A percentile compares a stretch with the other conserved stretches of the same genome.
These are phyloP conservation scores for Colletotrichum gigasporum DNA, from an alignment of 2,329 filamentous ascomycete species.

Conservation along the genomic window DNA sequence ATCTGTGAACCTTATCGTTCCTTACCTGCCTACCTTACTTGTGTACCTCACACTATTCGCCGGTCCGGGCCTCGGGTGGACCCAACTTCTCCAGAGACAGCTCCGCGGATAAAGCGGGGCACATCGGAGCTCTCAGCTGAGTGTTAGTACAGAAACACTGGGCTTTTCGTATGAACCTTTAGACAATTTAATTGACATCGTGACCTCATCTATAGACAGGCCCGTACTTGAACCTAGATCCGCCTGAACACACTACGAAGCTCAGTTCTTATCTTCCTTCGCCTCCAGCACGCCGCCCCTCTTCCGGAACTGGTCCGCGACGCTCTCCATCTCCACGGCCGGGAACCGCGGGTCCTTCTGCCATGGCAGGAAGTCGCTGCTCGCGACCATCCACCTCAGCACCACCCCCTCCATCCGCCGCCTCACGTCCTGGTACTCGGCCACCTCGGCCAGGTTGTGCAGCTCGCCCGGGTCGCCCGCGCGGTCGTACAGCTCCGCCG, in stretches of 20 bases:
- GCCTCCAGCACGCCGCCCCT: conserved; percentile 2
- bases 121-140: neutral
- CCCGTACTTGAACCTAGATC: too few species aligned
- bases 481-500: conserved; percentile 52
- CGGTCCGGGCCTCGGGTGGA: too few species aligned
- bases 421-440: conserved; percentile 34
- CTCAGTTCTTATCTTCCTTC: neutral
- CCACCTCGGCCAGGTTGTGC: conserved; percentile 47
- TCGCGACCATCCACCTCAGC: conserved; percentile 48
- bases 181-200: too few species aligned
- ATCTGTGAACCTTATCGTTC: too few species aligned
- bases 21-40: too few species aligned
- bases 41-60: too few species aligned
- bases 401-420: conserved; percentile 42
- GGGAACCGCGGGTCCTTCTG: conserved; percentile 45
- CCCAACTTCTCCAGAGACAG: too few species aligned
- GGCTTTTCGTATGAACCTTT: too few species aligned
- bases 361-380: conserved; percentile 47
- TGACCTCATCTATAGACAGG: too few species aligned
- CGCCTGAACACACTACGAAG: too few species aligned
- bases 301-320: conserved; percentile 36
- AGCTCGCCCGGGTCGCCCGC: conserved; percentile 47
- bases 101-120: neutral
- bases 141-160: too few species aligned
- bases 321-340: conserved; percentile 42